Conservation (phyloP, 1,284 basidiomycete species). For the Ganoderma boninense region DNA sequence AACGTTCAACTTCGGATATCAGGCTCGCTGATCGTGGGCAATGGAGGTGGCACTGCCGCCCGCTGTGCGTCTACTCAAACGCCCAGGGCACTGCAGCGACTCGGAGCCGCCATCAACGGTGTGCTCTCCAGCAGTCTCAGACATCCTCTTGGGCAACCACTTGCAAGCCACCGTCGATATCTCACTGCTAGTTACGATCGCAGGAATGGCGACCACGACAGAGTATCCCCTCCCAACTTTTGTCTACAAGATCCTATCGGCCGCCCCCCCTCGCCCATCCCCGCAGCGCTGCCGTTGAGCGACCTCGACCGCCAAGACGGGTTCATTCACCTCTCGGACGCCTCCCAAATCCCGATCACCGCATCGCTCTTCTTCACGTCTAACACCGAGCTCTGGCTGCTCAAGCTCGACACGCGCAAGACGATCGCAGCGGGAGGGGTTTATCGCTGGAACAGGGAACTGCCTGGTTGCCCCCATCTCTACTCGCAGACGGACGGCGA, state of each 20-base stretch:
- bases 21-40: too few species aligned
- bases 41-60: too few species aligned
- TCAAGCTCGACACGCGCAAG: constrained; percentile 53
- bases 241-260: constrained; percentile 60
- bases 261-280: constrained; percentile 47
- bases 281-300: constrained; percentile 46
- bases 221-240: constrained; percentile 46
- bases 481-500: constrained; percentile 41
- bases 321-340: constrained; percentile 71
- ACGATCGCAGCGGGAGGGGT: constrained; percentile 53
- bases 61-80: too few species aligned
- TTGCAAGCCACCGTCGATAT: neutral
- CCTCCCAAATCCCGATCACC: constrained; percentile 61
- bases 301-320: constrained; percentile 52
- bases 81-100: too few species aligned
- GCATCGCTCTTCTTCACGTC: constrained; percentile 61
- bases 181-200: neutral
- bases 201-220: neutral
- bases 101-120: too few species aligned
- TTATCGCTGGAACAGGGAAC: constrained; percentile 44
- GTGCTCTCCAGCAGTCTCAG: too few species aligned
- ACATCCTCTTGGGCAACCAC: neutral
- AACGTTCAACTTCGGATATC: too few species aligned
- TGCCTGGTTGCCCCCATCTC: constrained; percentile 55
- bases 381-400: constrained; percentile 52